A percentile compares a stretch with the other conserved stretches of the same genome.
Conservation (phyloP, 148 eudicot species). For the Silene conica region DNA sequence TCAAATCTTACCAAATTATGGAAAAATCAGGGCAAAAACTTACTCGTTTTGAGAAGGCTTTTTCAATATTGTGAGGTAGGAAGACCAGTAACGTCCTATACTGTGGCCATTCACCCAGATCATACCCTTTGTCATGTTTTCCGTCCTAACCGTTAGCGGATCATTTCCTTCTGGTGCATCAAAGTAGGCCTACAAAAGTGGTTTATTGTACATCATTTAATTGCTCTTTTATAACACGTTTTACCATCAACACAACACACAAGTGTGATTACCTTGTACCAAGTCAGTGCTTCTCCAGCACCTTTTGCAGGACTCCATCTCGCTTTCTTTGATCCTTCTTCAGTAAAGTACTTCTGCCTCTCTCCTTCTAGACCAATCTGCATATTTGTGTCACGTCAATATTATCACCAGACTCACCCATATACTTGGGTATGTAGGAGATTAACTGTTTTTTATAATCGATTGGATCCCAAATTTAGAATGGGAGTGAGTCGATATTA, state of each 20-base stretch:
- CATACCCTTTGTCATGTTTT: conserved; percentile 70
- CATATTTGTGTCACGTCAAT: not conserved
- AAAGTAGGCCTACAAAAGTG: conserved; percentile 49
- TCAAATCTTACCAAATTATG: not conserved
- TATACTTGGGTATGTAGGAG: too few relatives aligned
- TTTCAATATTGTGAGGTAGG: conserved; percentile 41
- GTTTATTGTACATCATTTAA: not conserved
- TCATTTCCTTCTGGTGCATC: conserved; percentile 70
- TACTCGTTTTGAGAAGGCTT: conserved; percentile 80
- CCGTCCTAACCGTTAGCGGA: conserved; percentile 56
- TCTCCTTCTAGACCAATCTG: conserved; percentile 74
- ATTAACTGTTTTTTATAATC: too few relatives aligned
- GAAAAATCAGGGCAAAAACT: conserved; percentile 17
- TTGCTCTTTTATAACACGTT: not conserved
- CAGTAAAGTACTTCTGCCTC: conserved; percentile 42
- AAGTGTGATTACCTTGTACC: conserved; percentile 71
- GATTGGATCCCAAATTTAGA: not conserved
- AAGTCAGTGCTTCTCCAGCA: conserved; percentile 46
- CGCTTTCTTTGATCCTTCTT: conserved; percentile 52
- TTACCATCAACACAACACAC: not conserved
- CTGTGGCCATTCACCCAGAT: conserved; percentile 67
- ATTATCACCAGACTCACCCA: too few relatives aligned
- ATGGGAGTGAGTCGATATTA: not conserved
- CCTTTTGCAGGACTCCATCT: conserved; percentile 51
- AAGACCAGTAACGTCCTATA: conserved; percentile 82